These are phyloP conservation scores for Myxozyma nipponensis DNA, from an alignment of 805 yeast genomes.

Conservation along the genomic window DNA sequence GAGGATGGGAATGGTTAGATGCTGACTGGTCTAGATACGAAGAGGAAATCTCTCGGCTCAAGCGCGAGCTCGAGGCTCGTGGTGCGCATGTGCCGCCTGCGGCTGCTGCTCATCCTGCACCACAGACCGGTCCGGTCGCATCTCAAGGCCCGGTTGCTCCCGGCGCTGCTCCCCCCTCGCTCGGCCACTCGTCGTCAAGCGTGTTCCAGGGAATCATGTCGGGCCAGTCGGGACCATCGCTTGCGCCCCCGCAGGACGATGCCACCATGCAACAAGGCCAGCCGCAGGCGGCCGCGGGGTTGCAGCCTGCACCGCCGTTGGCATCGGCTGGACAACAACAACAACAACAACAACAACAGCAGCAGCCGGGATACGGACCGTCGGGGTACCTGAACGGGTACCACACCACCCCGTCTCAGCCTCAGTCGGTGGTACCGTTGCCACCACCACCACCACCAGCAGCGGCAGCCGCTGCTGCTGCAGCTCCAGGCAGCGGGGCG, in stretches of 20 bases:
- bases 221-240: constrained; percentile 32
- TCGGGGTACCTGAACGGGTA: constrained; percentile 24
- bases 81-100: constrained; percentile 56
- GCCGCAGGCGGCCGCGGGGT: constrained; percentile 32
- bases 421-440: constrained; percentile 3
- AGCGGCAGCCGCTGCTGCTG: constrained; percentile 13
- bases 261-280: constrained; percentile 29
- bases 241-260: constrained; percentile 31
- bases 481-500: constrained; percentile 25
- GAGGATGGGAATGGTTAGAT: not conserved
- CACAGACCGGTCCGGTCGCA: constrained; percentile 7
- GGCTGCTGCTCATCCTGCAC: constrained; percentile 37
- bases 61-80: constrained; percentile 77
- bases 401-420: constrained; percentile 22
- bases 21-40: constrained; percentile 52
- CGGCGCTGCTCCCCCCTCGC: constrained; percentile 18
- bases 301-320: constrained; percentile 31
- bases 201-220: constrained; percentile 37
- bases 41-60: constrained; percentile 81
- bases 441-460: constrained; percentile 15
- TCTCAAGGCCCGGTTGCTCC: constrained; percentile 1
- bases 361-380: constrained; percentile 25
- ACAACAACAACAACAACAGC: constrained; percentile 31
- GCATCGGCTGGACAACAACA: not conserved
- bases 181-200: constrained; percentile 33